Evolutionary conservation across 164 flowering plant genomes (phyloP), one percentile per base, ranked within the genome.

Genomic region (Pachysandra terminalis): DNA sequence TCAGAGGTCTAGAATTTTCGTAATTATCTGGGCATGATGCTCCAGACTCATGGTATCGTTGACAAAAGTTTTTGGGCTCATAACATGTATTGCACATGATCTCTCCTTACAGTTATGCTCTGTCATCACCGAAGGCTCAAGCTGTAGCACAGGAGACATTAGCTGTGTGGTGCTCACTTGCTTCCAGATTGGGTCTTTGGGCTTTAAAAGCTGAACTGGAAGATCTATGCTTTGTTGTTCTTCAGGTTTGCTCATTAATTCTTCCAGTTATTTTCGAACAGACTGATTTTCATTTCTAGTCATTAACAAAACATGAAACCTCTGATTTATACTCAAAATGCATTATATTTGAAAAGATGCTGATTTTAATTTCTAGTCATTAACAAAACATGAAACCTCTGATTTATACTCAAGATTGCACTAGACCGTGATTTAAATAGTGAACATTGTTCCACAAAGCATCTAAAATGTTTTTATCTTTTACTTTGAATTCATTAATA

Each of bases 141-240:
- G 97, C 97, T 78, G 92, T 93, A 67, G 97, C 98, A 48, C 82
- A 90, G 74, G 98, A 93, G 83, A 89, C 98, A 58, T 76, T 93
- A 68, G 83, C 85, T 71, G 83, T 90, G 70, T 93, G 98, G 98
- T 93, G 98, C 72, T 93, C 98, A 48, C 93, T 93, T 73, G 98
- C 98, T 76, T 93, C 98, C 14, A 85, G 96, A 80, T 78, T 93
- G 82, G 98, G 97, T 56, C 77, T 93, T 25, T 93, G 98, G 98
- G 97, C 98, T 68, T 72, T 93, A 67, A 93, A 93, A 82, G 90
- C 98, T 69, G 98, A 93, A 74, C 76, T 93, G 68, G 98, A 93
- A 84, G 98, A 93, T 83, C 75, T 93, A 17, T 93, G 96, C 79
- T 93, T 93, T 83, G 96, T 96, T 69, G 97, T 93, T 77, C 86